phyloP scores from a whole-genome alignment of 169 alveolate genomes.

The Plasmodium inui region DNA sequence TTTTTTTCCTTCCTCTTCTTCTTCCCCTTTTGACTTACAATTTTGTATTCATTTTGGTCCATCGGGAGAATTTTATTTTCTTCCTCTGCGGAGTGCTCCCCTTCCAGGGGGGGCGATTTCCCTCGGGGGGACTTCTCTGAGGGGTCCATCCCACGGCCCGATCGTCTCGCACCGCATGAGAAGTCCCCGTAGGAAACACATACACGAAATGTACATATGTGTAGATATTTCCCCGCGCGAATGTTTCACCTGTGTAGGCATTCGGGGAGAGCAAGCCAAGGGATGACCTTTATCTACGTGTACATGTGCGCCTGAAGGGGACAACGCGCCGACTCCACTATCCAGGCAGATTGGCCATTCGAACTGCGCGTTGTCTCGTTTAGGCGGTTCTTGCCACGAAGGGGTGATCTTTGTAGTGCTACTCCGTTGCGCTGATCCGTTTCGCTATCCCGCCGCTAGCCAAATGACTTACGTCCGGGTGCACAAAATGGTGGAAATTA shows the following conservation, averaged over 20 bases:
- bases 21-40: neutral
- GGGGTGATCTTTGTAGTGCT: too few species aligned
- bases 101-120: neutral
- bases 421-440: too few species aligned
- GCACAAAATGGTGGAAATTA: neutral
- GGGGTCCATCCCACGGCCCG: neutral
- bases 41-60: neutral
- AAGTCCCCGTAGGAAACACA: neutral
- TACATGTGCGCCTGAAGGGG: neutral
- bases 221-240: neutral
- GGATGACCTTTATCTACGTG: neutral
- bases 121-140: neutral
- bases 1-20: neutral
- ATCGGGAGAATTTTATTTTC: constrained; percentile 17
- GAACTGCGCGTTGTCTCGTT: neutral
- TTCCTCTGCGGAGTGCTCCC: neutral
- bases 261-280: neutral
- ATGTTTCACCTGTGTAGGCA: neutral
- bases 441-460: neutral
- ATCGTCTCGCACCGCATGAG: neutral
- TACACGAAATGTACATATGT: neutral
- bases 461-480: neutral
- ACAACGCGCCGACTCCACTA: neutral
- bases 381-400: too few species aligned
- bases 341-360: neutral